Evolutionary conservation across 805 yeast species (phyloP), one percentile per base, ranked within the genome.

Genomic region (Kregervanrija fluxuum): DNA sequence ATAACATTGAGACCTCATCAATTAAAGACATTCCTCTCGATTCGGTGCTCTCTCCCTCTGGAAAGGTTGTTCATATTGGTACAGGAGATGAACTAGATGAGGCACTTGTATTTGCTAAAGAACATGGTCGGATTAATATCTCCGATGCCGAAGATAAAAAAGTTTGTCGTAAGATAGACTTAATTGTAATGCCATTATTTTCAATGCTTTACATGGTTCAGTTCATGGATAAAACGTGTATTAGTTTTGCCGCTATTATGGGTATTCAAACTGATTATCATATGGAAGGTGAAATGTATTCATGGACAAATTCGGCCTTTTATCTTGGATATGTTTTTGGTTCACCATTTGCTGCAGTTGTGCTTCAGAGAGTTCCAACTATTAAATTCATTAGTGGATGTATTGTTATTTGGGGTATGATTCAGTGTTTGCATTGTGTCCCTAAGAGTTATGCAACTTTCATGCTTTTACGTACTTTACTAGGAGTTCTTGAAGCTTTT

Each of bases 401-500:
- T 49, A 60, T 69, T 17, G 50, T 66, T 13, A 33, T 64, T 10
- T 76, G 82, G 82, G 65, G 74, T 0, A 41, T 70, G n/a, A 54
- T 71, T 13, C 63, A 72, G 11, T 69, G 51, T 44, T 33, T 42
- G 36, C 46, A 36, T 12, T 37, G 38, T 3, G 28, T 37, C 10
- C 73, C 74, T 34, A 51, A 43, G 32, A 70, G 66, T 48, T 68
- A 66, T 50, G 65, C 67, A 17, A 77, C 77, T 14, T 66, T 75
- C 3, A 56, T 68, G 38, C 69, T 64, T 2, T 48, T 73, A 17
- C 60, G 82, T 51, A 71, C 74, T 52, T 65, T 73, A 48, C 55
- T 76, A 15, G 83, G 82, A 64, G 22, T 61, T 4, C 48, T 54
- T 44, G 71, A 66, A 49, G 47, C 53, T 37, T 41, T 49, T 32